These are phyloP conservation scores for Pelagomonas calceolata DNA, from an alignment of 108 stramenopile species.

Conservation along the genomic window DNA sequence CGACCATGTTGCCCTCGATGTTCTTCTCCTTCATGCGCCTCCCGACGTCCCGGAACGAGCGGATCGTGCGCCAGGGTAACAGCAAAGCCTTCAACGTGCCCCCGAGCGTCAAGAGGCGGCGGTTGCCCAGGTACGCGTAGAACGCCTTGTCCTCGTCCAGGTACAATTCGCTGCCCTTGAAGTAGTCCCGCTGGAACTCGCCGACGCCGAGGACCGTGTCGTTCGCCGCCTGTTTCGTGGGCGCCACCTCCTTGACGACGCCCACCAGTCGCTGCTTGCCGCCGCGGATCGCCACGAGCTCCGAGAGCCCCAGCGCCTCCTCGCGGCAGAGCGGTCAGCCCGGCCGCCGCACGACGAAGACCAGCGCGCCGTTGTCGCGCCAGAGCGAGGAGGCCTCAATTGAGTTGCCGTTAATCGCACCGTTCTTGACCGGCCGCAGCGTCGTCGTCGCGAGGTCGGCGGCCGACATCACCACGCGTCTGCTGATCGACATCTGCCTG, in stretches of 20 bases:
- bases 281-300: constrained; percentile 34
- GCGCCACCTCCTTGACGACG: constrained; percentile 60
- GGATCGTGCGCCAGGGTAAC: constrained; percentile 34
- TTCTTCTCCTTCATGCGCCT: constrained; percentile 36
- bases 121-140: constrained; percentile 55
- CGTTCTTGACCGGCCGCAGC: background rate
- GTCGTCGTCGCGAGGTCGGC: background rate
- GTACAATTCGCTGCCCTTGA: constrained; percentile 45
- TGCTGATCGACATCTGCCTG: too few relatives aligned
- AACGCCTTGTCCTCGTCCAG: constrained; percentile 46
- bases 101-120: constrained; percentile 10
- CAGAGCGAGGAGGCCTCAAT: background rate
- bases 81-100: constrained; percentile 1
- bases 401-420: background rate
- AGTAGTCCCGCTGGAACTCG: constrained; percentile 50
- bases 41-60: constrained; percentile 27
- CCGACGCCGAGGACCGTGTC: constrained; percentile 46
- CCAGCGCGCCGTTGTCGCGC: background rate
- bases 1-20: constrained; percentile 56
- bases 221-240: constrained; percentile 38
- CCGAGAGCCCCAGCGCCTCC: constrained; percentile 55
- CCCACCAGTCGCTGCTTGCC: constrained; percentile 7
- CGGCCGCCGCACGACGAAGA: constrained; percentile 21
- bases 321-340: constrained; percentile 77
- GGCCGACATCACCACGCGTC: too few relatives aligned